Base-by-base conservation (phyloP, 2,329 filamentous ascomycete genomes). In the Chaetomium strumarium region DNA sequence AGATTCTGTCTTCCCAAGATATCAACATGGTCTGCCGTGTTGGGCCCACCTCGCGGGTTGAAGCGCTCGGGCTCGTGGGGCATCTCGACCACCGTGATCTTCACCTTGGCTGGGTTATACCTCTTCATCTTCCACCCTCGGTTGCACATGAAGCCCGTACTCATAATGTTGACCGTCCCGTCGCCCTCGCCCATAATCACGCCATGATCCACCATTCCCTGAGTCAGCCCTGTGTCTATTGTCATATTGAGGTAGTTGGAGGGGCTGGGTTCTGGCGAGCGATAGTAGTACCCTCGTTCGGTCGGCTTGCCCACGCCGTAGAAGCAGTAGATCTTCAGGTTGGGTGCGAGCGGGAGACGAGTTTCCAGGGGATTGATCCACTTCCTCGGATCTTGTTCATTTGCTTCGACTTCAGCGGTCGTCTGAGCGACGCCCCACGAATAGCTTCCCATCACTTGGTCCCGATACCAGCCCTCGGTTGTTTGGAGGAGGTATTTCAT, bases 321-420 rank as follows among this genome's bases (percentile, higher is more conserved):
- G 74, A 99, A 97, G 72, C 93, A 97, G 71, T 91, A 97, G 12
- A 99, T 89, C 67, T 96, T 96, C 64, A 99, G 75, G 64, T 83
- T 88, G 0, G 93, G 92, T 1, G 93, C 92, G 17, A 90, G 76
- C 0, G 93, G 93, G 0, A 97, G 76, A 2, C 92, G 81, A 0
- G 89, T 88, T 68, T 97, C 92, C 1, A 97, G 80, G 0, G 93
- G 93, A 65, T 99, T 99, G 56, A 96, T 82, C 93, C 93, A 99
- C 66, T 95, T 99, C 46, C 73, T 76, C 2, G 81, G 82, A 58
- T 88, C 79, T n/a, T 81, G 70, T 63, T 91, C 85, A 66, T 93
- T 93, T 47, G 79, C 82, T 64, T 95, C 86, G 0, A 99, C 90
- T 69, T 95, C 86, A 10, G 79, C 79, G 7, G 74, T 75, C 0